Percentiles rank a stretch among this genome's conserved stretches.
Conservation (phyloP, 2,329 filamentous ascomycete genomes). For the Trichophyton schoenleinii region DNA sequence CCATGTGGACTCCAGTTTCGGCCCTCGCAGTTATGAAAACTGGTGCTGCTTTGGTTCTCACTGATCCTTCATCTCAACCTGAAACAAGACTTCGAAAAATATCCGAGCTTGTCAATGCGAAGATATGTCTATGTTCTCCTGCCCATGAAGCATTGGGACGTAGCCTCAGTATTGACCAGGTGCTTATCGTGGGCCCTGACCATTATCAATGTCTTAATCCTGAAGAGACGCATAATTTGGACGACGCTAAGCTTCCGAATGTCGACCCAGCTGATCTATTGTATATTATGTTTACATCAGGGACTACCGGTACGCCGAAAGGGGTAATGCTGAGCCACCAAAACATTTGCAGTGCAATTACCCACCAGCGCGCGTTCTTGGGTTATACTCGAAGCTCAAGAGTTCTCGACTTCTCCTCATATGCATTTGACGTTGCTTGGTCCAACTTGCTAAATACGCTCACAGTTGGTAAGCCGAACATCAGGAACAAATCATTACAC, state of each 20-base stretch:
- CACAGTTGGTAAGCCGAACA: slow-evolving; percentile 27
- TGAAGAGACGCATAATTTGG: background rate
- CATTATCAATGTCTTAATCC: background rate
- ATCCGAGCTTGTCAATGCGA: slow-evolving; percentile 11
- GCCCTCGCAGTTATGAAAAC: slow-evolving; percentile 21
- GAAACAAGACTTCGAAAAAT: slow-evolving; percentile 24
- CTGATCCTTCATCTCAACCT: slow-evolving; percentile 20
- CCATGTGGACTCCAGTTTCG: slow-evolving; percentile 20
- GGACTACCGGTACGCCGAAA: slow-evolving; percentile 43
- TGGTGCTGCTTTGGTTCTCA: slow-evolving; percentile 20
- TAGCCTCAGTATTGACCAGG: slow-evolving; percentile 4
- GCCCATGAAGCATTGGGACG: slow-evolving; percentile 8
- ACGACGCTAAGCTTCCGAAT: background rate
- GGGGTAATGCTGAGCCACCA: slow-evolving; percentile 51
- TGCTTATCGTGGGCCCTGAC: slow-evolving; percentile 2
- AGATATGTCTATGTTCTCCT: slow-evolving; percentile 13
- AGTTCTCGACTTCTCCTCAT: slow-evolving; percentile 41
- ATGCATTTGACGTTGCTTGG: slow-evolving; percentile 24
- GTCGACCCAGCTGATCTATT: slow-evolving; percentile 20
- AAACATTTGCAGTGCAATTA: slow-evolving; percentile 45
- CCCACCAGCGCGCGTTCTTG: slow-evolving; percentile 41
- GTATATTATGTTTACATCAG: slow-evolving; percentile 50
- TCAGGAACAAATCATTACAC: background rate
- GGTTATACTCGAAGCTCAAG: slow-evolving; percentile 39
- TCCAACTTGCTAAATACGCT: slow-evolving; percentile 31